Evolutionary conservation across 2,329 filamentous ascomycete species (phyloP), one percentile per base, ranked within the genome.

Genomic region (Shiraia sp.): DNA sequence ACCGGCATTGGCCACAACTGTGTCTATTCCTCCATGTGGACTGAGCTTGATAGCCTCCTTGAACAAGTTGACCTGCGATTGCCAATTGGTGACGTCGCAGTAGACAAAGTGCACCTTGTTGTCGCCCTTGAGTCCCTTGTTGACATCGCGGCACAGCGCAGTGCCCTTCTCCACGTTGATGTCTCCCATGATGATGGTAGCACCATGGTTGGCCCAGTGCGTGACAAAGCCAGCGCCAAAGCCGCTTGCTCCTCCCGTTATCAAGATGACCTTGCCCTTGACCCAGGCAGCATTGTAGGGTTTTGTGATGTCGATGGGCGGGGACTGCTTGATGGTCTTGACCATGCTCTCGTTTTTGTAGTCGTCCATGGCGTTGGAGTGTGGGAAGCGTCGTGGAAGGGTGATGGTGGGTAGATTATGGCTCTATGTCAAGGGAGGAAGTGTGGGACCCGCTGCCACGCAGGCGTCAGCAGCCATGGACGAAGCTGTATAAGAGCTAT

Each of bases 1-100:
- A 32, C 85, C 85, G 0, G 85, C 85, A 58, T 86, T 86, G 47
- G 83, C 82, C 32, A 87, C 80, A 4, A 86, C 82, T 14, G 76
- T 72, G 63, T 87, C 82, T 48, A 87, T 77, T 10, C 76, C 75
- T 12, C 76, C 75, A 36, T 78, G 73, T 0, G 74, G 75, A 45
- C 79, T 83, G 40, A 80, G 68, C 37, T 71, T 69, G 26, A 74
- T 70, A 3, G 82, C 82, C 38, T 75, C 66, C 31, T 79, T 78
- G 73, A 88, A 88, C 39, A 87, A 73, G 19, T 75, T 69, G 32
- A 82, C 79, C 58, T 87, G 84, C 5, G 78, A 80, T 30, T 80
- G 70, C 82, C 83, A 88, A 49, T 78, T 73, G 1, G 80, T 81
- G 8, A 88, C 84, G 66, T 88, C 79, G 71, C 81, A 85, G 53